Evolutionary conservation across 148 eudicot species (phyloP), one percentile per base, ranked within the genome.

Genomic region (Fallopia convolvulus): DNA sequence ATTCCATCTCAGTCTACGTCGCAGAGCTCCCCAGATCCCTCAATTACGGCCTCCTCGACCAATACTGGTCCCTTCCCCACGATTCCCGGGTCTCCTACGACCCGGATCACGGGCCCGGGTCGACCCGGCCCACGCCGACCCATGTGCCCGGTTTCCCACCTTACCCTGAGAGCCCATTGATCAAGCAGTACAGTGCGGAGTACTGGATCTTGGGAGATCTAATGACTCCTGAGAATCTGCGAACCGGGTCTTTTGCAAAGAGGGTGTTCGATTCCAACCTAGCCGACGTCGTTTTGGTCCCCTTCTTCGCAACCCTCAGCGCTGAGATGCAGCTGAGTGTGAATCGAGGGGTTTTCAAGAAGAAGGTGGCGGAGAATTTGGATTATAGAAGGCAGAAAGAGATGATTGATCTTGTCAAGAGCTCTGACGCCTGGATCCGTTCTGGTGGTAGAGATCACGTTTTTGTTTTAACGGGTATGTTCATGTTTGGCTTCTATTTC

Each of bases 401-500:
- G 82, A 93, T 91, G 74, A 81, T 93, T 77, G 94, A 93, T 87
- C 78, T 86, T 79, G 92, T 95, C 1, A 86, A 83, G 56, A 80
- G 75, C 72, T 81, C 88, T 42, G 92, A 87, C 46, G 88, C 89
- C 32, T 95, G 99, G 99, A 88, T 83, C 75, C 82, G 81, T 32
- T 95, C 99, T 41, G 97, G 97, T 63, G 97, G 99, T n/a, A 82
- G 97, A 40, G 92, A 95, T 88, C 94, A 90, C 78, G 92, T 95
- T 18, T 95, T 95, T 85, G 94, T 93, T 82, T 83, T 93, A 20
- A 93, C 99, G 33, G 99, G 99, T 92, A 88, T 83, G 80, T 5
- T 65, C 10, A 14, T 15, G 10, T 50, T 50, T 17, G 26, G 36
- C 30, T 21, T 65, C 39, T 11, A 63, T 63, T 26, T 32, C 18